These are phyloP conservation scores for Hirsutella rhossiliensis DNA, from an alignment of 2,329 filamentous ascomycete species.

Conservation along the genomic window DNA sequence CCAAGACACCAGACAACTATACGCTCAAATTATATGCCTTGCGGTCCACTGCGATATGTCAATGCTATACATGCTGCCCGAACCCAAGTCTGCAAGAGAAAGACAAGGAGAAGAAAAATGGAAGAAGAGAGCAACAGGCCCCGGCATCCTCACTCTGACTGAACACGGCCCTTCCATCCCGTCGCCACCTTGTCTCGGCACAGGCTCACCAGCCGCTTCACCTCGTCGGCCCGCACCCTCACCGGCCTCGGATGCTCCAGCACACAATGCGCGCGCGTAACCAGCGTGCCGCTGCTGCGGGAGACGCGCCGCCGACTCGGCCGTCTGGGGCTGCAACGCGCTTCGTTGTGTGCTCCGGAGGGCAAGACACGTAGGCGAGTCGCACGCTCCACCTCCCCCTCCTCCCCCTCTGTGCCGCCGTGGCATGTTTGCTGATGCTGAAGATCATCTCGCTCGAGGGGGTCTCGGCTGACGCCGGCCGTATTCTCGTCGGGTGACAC, in stretches of 20 bases:
- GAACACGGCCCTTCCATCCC: slow-evolving; percentile 9
- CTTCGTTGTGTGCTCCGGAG: neutral
- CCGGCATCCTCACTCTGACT: slow-evolving; percentile 5
- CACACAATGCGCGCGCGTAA: slow-evolving; percentile 15
- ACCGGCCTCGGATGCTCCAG: slow-evolving; percentile 20
- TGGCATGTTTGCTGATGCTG: neutral
- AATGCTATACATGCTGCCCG: too few species aligned
- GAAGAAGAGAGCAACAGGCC: too few species aligned
- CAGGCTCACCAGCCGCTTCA: slow-evolving; percentile 16
- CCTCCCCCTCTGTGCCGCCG: neutral
- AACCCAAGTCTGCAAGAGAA: too few species aligned
- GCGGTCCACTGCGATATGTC: too few species aligned
- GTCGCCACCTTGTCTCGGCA: slow-evolving; percentile 13
- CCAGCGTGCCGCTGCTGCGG: slow-evolving; percentile 9
- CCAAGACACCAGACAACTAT: too few species aligned
- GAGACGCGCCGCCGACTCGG: slow-evolving; percentile 9
- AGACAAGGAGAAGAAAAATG: too few species aligned
- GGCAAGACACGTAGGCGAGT: neutral
- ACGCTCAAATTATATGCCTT: too few species aligned
- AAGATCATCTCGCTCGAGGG: neutral
- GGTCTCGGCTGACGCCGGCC: too few species aligned
- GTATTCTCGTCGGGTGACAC: too few species aligned
- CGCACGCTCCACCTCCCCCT: neutral
- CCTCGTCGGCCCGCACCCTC: slow-evolving; percentile 11
- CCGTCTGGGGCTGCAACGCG: slow-evolving; percentile 3